Conservation (phyloP, 2,329 filamentous ascomycete species). For the Hypoxylon sp. region DNA sequence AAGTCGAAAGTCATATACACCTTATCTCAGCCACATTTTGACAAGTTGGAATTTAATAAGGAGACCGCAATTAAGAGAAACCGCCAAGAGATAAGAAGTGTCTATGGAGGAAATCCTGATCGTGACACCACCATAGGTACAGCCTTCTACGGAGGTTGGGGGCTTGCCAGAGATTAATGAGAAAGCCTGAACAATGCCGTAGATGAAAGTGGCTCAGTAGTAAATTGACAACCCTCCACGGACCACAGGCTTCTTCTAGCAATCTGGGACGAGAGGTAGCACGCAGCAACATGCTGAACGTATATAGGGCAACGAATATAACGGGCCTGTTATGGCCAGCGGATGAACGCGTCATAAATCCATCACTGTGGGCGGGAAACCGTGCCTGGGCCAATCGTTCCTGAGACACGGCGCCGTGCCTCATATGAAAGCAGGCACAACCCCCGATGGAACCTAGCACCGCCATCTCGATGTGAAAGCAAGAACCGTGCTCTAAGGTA, state of each 20-base stretch:
- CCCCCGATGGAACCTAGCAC: background rate
- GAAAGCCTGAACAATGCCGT: background rate
- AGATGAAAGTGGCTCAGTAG: background rate
- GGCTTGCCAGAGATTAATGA: too few relatives aligned
- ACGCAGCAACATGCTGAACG: too few relatives aligned
- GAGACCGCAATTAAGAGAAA: background rate
- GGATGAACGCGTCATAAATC: conserved; percentile 19
- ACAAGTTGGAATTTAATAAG: background rate
- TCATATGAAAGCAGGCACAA: background rate
- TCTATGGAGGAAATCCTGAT: background rate
- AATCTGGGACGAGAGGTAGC: background rate
- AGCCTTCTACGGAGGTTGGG: too few relatives aligned
- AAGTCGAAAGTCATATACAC: background rate
- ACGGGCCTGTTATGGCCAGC: background rate
- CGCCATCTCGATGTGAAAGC: background rate
- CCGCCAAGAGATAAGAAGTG: background rate
- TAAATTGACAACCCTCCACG: background rate
- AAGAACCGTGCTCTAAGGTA: background rate
- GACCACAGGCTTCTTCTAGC: background rate
- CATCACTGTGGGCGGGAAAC: background rate
- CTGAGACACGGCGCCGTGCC: background rate
- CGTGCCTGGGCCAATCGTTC: background rate
- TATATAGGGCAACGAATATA: background rate
- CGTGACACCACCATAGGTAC: too few relatives aligned
- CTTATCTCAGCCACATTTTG: background rate